Percentiles rank a stretch among this genome's conserved stretches.
Evolutionary conservation across 2,329 filamentous ascomycete species (phyloP).

Genomic region (Myriosclerotinia curreyana): DNA sequence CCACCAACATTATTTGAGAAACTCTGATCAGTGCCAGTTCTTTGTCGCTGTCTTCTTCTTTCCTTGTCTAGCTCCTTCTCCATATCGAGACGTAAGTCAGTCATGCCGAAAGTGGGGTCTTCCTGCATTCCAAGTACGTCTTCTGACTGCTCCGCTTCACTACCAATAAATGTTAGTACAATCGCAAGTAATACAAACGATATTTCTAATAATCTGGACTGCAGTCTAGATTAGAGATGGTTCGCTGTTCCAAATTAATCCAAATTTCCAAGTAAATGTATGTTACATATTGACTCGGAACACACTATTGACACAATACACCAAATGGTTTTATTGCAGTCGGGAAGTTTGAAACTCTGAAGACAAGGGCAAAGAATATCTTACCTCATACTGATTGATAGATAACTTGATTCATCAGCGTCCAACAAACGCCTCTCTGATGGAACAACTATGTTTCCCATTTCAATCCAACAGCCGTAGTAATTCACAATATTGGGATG

Average conservation of each 20-base stretch:
- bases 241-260: not conserved
- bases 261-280: not conserved
- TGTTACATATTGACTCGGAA: too few relatives aligned
- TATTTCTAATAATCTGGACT: not conserved
- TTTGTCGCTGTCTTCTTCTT: constrained; percentile 6
- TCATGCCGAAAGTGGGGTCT: constrained; percentile 6
- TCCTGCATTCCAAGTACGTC: constrained; percentile 7
- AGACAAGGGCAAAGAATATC: not conserved
- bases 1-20: not conserved
- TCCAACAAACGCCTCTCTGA: constrained; percentile 32
- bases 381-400: constrained; percentile 12
- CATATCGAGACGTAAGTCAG: constrained; percentile 14
- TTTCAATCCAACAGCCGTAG: constrained; percentile 62
- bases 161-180: not conserved
- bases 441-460: constrained; percentile 10
- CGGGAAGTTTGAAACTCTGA: not conserved
- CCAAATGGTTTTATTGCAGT: not conserved
- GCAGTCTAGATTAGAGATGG: not conserved
- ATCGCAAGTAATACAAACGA: not conserved
- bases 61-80: constrained; percentile 18
- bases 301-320: too few relatives aligned
- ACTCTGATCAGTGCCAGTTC: not conserved
- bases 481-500: constrained; percentile 67
- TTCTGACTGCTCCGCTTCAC: constrained; percentile 16
- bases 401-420: constrained; percentile 7